Conservation (phyloP, 495 filamentous ascomycete species). For the Podospora pseudoanserina region DNA sequence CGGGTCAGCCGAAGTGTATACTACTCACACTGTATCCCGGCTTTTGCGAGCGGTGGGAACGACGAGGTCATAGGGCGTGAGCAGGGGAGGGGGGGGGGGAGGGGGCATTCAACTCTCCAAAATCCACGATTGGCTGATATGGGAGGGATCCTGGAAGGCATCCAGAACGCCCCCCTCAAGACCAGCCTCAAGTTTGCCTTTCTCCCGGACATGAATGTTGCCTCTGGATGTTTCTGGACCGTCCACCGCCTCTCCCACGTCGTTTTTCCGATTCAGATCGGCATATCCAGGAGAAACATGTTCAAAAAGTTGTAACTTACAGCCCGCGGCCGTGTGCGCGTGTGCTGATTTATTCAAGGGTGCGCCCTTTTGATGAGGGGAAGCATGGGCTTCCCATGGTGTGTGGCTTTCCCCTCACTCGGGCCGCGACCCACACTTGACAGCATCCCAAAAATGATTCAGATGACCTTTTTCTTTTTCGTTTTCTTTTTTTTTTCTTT, state of each 20-base stretch:
- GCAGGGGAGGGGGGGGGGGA: too few species aligned
- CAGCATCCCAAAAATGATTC: constrained; percentile 9
- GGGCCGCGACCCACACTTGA: constrained; percentile 12
- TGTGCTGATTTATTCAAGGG: background rate
- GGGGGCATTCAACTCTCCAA: background rate
- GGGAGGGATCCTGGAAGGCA: background rate
- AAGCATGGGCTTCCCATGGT: background rate
- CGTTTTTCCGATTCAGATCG: background rate
- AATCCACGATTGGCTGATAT: background rate
- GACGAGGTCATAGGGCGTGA: background rate
- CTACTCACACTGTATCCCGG: background rate
- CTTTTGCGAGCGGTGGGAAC: background rate
- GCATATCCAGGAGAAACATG: background rate
- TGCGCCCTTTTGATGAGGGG: constrained; percentile 1
- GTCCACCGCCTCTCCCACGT: background rate
- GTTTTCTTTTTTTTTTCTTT: background rate
- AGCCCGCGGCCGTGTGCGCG: background rate
- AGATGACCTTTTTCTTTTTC: constrained; percentile 2
- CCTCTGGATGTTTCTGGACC: background rate
- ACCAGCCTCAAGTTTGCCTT: too few species aligned
- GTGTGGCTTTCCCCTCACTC: background rate
- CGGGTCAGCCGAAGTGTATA: background rate
- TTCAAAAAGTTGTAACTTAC: background rate
- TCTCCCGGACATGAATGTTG: background rate
- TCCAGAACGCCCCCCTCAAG: background rate